Evolutionary conservation across 2,329 filamentous ascomycete species (phyloP), one percentile per base, ranked within the genome.

Genomic region (Ophiognomonia clavigignenti-juglandacearum): DNA sequence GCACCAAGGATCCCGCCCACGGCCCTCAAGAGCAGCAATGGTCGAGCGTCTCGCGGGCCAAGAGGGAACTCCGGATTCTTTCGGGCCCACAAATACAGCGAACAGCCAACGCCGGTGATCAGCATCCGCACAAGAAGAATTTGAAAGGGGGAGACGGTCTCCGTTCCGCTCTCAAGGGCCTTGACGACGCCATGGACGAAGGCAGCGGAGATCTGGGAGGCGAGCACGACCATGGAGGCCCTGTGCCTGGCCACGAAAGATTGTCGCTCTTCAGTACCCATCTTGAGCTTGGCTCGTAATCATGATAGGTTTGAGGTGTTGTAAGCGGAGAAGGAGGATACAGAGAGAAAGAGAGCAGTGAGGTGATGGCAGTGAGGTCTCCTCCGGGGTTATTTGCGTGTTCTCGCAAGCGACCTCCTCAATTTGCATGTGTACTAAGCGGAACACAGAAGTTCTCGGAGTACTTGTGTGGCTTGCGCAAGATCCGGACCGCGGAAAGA

Each of bases 121-220:
- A 72, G 70, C 82, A 95, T 91, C 47, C 91, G 80, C 6, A 80
- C 78, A 57, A 95, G 90, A 4, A 96, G 75, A 50, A 96, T 38
- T 13, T 46, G 46, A 4, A 46, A 46, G 10, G 50, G 50, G 20
- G 45, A 35, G 24, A 49, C 39, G 13, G 38, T 20, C 11, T 36
- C 24, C n/a, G 27, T 14, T 13, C 42, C 46, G 9, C 34, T 48
- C 29, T 48, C 50, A n/a, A 49, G 29, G 5, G 40, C 23, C 19
- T 50, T 50, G 6, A 47, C 44, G 19, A 50, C 38, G n/a, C 44
- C 39, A 27, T 50, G 48, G 4, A 50, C 34, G 7, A 37, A 14
- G 23, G 48, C 48, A 19, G 48, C 48, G 8, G 48, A 47, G 5
- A 41, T 24, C 29, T 50, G 48, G 10, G 48, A 50, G n/a, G 39